Conservation (phyloP, 2,329 filamentous ascomycete species). For the Microsporum ferrugineum region DNA sequence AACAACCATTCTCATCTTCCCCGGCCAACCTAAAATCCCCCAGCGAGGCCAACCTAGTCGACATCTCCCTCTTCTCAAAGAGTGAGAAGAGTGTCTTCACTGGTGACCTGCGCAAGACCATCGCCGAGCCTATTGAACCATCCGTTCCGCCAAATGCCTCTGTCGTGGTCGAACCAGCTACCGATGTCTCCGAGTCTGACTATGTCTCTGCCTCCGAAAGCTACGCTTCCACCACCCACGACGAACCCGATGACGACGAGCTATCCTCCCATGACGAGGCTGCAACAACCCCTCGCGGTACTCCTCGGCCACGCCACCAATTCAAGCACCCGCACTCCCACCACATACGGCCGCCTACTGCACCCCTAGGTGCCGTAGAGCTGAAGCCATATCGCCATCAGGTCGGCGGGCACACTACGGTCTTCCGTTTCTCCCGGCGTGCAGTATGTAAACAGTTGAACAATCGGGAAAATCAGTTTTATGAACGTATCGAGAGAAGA, state of each 20-base stretch:
- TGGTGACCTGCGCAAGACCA: slow-evolving; percentile 42
- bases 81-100: slow-evolving; percentile 50
- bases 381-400: slow-evolving; percentile 95
- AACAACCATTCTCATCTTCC: not conserved
- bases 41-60: slow-evolving; percentile 29
- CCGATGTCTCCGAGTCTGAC: slow-evolving; percentile 37
- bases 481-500: slow-evolving; percentile 84
- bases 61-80: slow-evolving; percentile 51
- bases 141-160: slow-evolving; percentile 16
- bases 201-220: slow-evolving; percentile 33
- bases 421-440: slow-evolving; percentile 89
- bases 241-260: slow-evolving; percentile 34
- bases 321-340: not conserved
- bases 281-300: slow-evolving; percentile 37
- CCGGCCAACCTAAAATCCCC: slow-evolving; percentile 14
- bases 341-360: slow-evolving; percentile 16
- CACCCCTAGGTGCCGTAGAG: slow-evolving; percentile 78
- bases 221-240: slow-evolving; percentile 25
- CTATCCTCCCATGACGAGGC: slow-evolving; percentile 43
- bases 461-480: slow-evolving; percentile 96
- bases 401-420: slow-evolving; percentile 88
- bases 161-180: slow-evolving; percentile 27
- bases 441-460: slow-evolving; percentile 98
- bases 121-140: slow-evolving; percentile 21
- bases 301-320: slow-evolving; percentile 22